Conservation (phyloP, 108 stramenopile genomes). For the Skeletonema grethae region DNA sequence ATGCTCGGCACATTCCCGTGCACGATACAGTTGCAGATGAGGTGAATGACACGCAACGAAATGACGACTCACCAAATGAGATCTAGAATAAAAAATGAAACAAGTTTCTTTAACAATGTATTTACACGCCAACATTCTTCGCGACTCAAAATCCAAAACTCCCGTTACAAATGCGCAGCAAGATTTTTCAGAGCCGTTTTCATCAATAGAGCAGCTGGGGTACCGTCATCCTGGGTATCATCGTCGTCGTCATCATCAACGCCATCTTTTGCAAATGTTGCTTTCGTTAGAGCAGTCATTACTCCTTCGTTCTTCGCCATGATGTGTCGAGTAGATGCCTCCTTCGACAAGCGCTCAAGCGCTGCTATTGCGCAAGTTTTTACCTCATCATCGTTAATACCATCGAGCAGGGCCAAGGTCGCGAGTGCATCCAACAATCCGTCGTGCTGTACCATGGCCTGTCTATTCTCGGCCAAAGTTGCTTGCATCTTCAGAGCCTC, state of each 20-base stretch:
- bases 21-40: slow-evolving; percentile 32
- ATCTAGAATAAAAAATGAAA: background rate
- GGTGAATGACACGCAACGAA: slow-evolving; percentile 2
- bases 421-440: slow-evolving; percentile 49
- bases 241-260: slow-evolving; percentile 16
- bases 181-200: slow-evolving; percentile 48
- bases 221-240: slow-evolving; percentile 2
- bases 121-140: background rate
- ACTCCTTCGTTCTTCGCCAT: slow-evolving; percentile 47
- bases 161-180: background rate
- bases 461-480: slow-evolving; percentile 35
- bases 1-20: slow-evolving; percentile 43
- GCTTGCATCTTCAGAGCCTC: slow-evolving; percentile 50
- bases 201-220: slow-evolving; percentile 26
- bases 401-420: slow-evolving; percentile 36
- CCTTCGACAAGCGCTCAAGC: slow-evolving; percentile 39
- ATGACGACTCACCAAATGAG: background rate
- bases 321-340: slow-evolving; percentile 27
- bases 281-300: slow-evolving; percentile 49
- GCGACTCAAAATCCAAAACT: too few species aligned
- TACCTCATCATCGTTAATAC: slow-evolving; percentile 45
- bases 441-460: slow-evolving; percentile 39
- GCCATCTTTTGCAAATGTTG: slow-evolving; percentile 34
- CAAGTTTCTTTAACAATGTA: background rate
- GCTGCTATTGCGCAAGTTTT: slow-evolving; percentile 45